These are phyloP conservation scores for Candida xiaguanensis DNA, from an alignment of 805 yeast genomes.

Conservation along the genomic window DNA sequence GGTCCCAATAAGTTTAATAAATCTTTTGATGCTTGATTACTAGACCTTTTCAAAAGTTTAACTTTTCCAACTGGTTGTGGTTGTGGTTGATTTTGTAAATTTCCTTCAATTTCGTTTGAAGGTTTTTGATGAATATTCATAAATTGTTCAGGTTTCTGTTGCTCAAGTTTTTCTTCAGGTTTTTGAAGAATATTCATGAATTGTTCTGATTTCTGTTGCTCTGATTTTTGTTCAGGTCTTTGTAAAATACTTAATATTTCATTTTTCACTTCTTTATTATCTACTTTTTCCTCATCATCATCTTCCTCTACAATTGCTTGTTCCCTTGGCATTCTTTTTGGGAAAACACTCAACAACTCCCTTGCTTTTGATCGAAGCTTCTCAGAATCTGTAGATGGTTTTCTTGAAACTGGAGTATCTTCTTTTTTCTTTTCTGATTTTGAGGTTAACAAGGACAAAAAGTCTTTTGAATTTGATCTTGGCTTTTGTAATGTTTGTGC, in stretches of 20 bases:
- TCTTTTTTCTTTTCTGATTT: conserved; percentile 11
- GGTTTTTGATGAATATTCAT: conserved; percentile 10
- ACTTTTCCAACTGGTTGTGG: conserved; percentile 15
- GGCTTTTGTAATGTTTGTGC: conserved; percentile 41
- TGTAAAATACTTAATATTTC: not conserved
- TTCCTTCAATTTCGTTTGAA: conserved; percentile 24
- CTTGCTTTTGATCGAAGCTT: conserved; percentile 30
- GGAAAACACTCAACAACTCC: conserved; percentile 25
- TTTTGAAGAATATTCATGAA: not conserved
- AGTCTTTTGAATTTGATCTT: conserved; percentile 37
- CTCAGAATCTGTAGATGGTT: conserved; percentile 14
- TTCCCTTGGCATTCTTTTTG: conserved; percentile 11
- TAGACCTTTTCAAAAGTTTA: conserved; percentile 25
- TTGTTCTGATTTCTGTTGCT: not conserved
- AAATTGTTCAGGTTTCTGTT: not conserved
- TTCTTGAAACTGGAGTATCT: not conserved
- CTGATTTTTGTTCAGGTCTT: not conserved
- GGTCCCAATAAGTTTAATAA: conserved; percentile 14
- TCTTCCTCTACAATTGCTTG: conserved; percentile 3
- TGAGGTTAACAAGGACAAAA: conserved; percentile 40
- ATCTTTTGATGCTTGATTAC: conserved; percentile 9
- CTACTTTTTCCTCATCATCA: not conserved
- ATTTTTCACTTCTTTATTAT: not conserved
- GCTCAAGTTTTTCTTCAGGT: not conserved
- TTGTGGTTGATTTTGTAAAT: conserved; percentile 7